Base-by-base conservation (phyloP, 176 grass and related monocot species). In the Aechmea fasciata region DNA sequence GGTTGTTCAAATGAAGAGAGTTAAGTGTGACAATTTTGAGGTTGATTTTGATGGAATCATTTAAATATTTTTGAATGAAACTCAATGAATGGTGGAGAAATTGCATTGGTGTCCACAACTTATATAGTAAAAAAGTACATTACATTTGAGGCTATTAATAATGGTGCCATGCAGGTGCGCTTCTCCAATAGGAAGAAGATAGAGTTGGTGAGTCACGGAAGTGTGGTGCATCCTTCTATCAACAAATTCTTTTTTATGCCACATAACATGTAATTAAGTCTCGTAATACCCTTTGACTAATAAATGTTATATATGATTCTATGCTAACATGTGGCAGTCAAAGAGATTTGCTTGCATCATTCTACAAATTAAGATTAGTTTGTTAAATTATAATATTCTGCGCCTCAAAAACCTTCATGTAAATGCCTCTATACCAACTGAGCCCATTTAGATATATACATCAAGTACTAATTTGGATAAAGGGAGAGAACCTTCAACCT, bases 161-260 rank as follows among this genome's bases (percentile, higher is more conserved):
- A 4, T 41, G 7, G 0, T 79, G 49, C 77, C 71, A 23, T 23
- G 22, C 41, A 71, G 51, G 18, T 71, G 47, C 18, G 12, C 69
- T 52, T 19, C 47, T 51, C 33, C 66, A 61, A 10, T 1, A 13
- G 15, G 6, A 9, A 57, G 24, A 11, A 11, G 74, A 83, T 83
- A 83, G 24, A 48, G 17, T 52, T 73, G 62, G 63, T 73, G 81
- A 73, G 50, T 73, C 81, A 69, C 25, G 52, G 64, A 63, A 73
- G 28, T 54, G 47, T 72, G 65, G 63, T 24, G 55, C 25, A 26
- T 26, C 25, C 25, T 26, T 26, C 25, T 51, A 23, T 69, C 49
- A 61, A 72, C 61, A 51, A 33, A 12, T 22, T 18, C 18, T 14
- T 14, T 49, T 33, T 28, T 24, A 55, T 48, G 51, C 26, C 57